These are phyloP conservation scores for Nemania abortiva DNA, from an alignment of 2,329 filamentous ascomycete genomes.

Conservation along the genomic window DNA sequence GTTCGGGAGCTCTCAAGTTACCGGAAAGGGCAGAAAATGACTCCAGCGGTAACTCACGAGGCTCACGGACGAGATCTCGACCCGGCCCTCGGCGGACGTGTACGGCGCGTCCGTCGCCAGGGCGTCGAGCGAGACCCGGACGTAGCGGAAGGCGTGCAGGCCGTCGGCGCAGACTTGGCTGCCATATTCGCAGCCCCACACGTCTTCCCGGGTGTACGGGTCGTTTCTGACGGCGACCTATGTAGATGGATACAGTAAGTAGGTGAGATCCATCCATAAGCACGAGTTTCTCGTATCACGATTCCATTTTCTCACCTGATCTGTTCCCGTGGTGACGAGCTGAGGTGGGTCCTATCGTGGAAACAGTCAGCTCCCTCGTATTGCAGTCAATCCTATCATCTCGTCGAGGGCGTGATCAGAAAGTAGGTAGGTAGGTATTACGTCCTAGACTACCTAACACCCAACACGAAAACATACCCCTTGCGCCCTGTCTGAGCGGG, in stretches of 20 bases:
- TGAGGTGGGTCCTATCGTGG: constrained; percentile 42
- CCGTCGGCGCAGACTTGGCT: constrained; percentile 63
- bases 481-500: constrained; percentile 59
- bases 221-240: constrained; percentile 60
- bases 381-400: not conserved
- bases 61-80: constrained; percentile 58
- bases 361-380: constrained; percentile 3
- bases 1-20: too few relatives aligned
- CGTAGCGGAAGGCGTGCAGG: constrained; percentile 65
- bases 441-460: too few relatives aligned
- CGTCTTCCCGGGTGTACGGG: constrained; percentile 60
- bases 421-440: too few relatives aligned
- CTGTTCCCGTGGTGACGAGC: constrained; percentile 60
- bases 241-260: not conserved
- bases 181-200: constrained; percentile 58
- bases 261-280: not conserved
- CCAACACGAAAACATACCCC: constrained; percentile 34
- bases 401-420: too few relatives aligned
- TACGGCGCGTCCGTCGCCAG: constrained; percentile 59
- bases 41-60: too few relatives aligned
- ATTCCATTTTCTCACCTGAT: constrained; percentile 55
- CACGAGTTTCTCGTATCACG: too few relatives aligned
- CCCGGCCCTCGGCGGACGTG: constrained; percentile 57
- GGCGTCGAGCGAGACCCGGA: constrained; percentile 62
- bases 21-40: too few relatives aligned